Evolutionary conservation across 1,139 yeast genomes (phyloP).

Genomic region (Hansenula lynferdii): DNA sequence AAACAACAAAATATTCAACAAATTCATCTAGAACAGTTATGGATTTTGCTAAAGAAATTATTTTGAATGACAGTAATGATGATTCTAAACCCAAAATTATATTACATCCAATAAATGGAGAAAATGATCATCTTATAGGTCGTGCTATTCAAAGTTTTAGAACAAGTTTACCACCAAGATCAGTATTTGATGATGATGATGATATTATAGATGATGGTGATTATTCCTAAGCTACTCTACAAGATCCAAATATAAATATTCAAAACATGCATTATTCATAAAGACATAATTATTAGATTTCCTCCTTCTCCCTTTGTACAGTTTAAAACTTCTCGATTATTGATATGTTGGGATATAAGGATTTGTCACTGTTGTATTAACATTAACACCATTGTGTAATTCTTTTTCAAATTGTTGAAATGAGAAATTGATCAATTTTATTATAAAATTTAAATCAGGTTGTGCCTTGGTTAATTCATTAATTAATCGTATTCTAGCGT

Average conservation of each 20-base stretch:
- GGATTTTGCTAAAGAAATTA: conserved; percentile 15
- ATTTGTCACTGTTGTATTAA: too few relatives aligned
- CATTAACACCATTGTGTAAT: neutral
- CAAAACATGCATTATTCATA: neutral
- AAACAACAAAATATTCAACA: conserved; percentile 6
- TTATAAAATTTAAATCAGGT: conserved; percentile 6
- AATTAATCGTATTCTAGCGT: conserved; percentile 10
- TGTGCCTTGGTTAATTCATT: conserved; percentile 15
- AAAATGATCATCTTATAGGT: conserved; percentile 20
- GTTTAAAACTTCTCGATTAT: too few relatives aligned
- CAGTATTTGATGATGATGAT: conserved; percentile 29
- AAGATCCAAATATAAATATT: neutral
- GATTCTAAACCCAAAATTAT: conserved; percentile 17
- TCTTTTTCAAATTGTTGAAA: conserved; percentile 19
- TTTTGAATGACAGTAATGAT: conserved; percentile 15
- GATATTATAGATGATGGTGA: conserved; percentile 4
- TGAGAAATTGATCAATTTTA: conserved; percentile 14
- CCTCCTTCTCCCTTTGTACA: too few relatives aligned
- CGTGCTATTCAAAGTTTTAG: conserved; percentile 19
- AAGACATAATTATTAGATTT: too few relatives aligned
- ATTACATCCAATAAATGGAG: conserved; percentile 20
- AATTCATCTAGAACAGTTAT: conserved; percentile 3
- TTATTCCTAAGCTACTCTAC: neutral
- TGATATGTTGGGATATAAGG: neutral
- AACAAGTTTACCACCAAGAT: conserved; percentile 28